phyloP scores from a whole-genome alignment of 129 eudicot genomes.

The Tagetes erecta region DNA sequence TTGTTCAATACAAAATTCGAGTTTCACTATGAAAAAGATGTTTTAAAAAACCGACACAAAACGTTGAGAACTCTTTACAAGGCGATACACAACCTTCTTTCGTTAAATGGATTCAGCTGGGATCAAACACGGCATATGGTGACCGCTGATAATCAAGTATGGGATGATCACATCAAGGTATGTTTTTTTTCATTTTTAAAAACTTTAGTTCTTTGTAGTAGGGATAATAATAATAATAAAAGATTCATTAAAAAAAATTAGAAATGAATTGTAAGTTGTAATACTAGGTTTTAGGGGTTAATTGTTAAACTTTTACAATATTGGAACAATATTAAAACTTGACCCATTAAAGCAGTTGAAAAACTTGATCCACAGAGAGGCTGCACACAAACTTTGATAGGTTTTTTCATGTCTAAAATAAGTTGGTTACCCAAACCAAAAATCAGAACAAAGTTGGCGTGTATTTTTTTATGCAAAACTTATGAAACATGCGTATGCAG shows the following conservation, averaged over 20 bases:
- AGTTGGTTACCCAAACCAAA: conserved; percentile 1
- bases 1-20: conserved; percentile 47
- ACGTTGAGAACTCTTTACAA: conserved; percentile 47
- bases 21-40: conserved; percentile 43
- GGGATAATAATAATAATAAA: background rate
- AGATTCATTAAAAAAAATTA: background rate
- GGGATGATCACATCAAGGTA: conserved; percentile 61
- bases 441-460: background rate
- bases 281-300: background rate
- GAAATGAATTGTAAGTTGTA: background rate
- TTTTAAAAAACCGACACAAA: conserved; percentile 56
- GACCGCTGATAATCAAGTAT: conserved; percentile 45
- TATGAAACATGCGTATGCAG: conserved; percentile 36
- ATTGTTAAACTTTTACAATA: background rate
- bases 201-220: background rate
- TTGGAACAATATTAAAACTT: background rate
- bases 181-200: background rate
- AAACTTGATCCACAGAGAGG: background rate
- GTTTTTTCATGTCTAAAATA: background rate
- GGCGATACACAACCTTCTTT: conserved; percentile 43
- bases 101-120: conserved; percentile 50
- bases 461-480: background rate
- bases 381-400: background rate
- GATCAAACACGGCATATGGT: conserved; percentile 51
- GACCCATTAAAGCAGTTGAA: background rate